These are phyloP conservation scores for Kwoniella sp. DNA, from an alignment of 768 basidiomycete genomes.

Conservation along the genomic window DNA sequence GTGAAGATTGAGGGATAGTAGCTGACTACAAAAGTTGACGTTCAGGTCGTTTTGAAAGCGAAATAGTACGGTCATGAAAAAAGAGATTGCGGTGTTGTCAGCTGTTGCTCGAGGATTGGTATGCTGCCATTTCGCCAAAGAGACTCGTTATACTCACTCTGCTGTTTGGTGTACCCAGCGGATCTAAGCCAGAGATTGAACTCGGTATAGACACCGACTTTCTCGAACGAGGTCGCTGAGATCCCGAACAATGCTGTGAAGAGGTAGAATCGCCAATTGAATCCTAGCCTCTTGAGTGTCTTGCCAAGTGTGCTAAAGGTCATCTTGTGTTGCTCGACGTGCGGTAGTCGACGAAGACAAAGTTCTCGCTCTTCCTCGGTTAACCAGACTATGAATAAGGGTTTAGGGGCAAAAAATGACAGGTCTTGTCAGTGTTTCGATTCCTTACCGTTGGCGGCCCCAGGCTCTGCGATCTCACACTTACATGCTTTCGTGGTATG, in stretches of 20 bases:
- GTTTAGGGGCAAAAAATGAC: background rate
- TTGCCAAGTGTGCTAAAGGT: slow-evolving; percentile 21
- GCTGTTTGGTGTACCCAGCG: slow-evolving; percentile 25
- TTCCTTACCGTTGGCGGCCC: too few relatives aligned
- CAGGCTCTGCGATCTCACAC: background rate
- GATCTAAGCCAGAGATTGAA: slow-evolving; percentile 32
- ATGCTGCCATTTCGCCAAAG: too few relatives aligned
- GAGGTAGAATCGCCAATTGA: slow-evolving; percentile 32
- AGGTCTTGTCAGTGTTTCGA: background rate
- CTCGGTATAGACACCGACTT: slow-evolving; percentile 35
- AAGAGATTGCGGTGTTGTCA: too few relatives aligned
- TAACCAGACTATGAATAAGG: slow-evolving; percentile 62
- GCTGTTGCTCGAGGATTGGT: too few relatives aligned
- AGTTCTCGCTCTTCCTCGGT: slow-evolving; percentile 58
- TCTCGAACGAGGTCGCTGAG: slow-evolving; percentile 35
- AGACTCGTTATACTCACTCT: slow-evolving; percentile 14
- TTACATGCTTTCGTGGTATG: slow-evolving; percentile 59
- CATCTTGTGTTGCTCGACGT: slow-evolving; percentile 26
- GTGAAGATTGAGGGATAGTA: slow-evolving; percentile 44
- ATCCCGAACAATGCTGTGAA: slow-evolving; percentile 38
- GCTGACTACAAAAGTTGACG: slow-evolving; percentile 23
- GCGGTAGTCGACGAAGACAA: slow-evolving; percentile 33
- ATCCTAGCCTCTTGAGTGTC: slow-evolving; percentile 23
- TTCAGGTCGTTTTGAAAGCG: too few relatives aligned
- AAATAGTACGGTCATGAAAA: too few relatives aligned